Evolutionary conservation across 805 yeast genomes (phyloP), one percentile per base, ranked within the genome.

Genomic region (Candida khao-thaluensis): DNA sequence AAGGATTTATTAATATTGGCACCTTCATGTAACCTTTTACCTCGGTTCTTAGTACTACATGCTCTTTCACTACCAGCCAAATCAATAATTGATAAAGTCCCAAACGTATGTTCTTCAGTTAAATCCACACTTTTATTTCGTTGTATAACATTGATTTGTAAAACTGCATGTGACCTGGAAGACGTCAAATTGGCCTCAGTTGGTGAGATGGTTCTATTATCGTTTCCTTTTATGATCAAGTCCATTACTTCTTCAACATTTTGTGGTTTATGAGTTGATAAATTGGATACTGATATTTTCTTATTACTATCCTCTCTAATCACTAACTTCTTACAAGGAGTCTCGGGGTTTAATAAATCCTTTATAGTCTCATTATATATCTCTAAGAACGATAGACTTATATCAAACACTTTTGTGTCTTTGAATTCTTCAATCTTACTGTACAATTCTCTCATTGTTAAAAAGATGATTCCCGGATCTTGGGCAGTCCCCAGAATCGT

Each of bases 51-150:
- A 0, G 98, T 89, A 0, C 93, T 84, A 0, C 93, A 81, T 0
- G 98, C 98, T 29, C 98, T 69, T 63, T 91, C 98, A 60, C 95
- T 85, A 4, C 98, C 98, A 0, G 98, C 98, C 31, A 91, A 64
- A 59, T 91, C 98, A 34, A 91, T 90, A 18, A 91, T 83, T 1
- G 93, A 83, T 21, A 90, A 64, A 0, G 95, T 86, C 0, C 95
- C 89, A 62, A 76, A 81, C 0, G 82, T 77, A 48, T 82, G 90
- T 22, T 79, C 73, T 52, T 84, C 87, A 11, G 68, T 69, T 14
- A 85, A 48, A 41, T 79, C 87, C 0, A 82, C 80, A 0, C 83
- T 74, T 38, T 80, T 71, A 30, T 75, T 70, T 27, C 63, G 72
- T 52, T 82, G 87, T 7, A 70, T 59, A 6, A 91, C 76, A 52